Evolutionary conservation across 768 basidiomycete genomes (phyloP).

Genomic region (Rhodotorula taiwanensis): DNA sequence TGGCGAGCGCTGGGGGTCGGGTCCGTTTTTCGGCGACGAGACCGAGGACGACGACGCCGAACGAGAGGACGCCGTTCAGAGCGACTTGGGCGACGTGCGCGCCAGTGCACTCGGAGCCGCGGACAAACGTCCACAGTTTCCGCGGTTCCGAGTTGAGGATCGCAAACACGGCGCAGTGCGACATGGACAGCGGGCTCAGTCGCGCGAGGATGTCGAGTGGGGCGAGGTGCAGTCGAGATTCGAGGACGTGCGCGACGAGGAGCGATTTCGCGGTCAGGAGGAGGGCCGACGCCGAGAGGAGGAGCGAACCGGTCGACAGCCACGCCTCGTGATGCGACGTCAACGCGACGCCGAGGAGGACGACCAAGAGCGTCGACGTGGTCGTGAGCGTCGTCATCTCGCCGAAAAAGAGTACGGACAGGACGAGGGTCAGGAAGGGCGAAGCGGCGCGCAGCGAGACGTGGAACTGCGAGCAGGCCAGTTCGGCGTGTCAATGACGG

Average conservation of each 20-base stretch:
- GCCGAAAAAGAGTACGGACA: slow-evolving; percentile 26
- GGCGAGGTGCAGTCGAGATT: slow-evolving; percentile 12
- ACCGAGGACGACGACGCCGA: slow-evolving; percentile 14
- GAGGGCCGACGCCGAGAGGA: slow-evolving; percentile 21
- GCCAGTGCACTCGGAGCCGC: slow-evolving; percentile 13
- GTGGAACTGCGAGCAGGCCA: slow-evolving; percentile 18
- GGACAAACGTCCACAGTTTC: slow-evolving; percentile 10
- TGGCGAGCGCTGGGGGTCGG: slow-evolving; percentile 15
- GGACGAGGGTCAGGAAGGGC: slow-evolving; percentile 31
- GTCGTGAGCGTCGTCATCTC: slow-evolving; percentile 13
- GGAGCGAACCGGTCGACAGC: slow-evolving; percentile 17
- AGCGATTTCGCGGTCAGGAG: slow-evolving; percentile 31
- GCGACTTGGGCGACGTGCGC: slow-evolving; percentile 19
- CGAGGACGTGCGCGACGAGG: slow-evolving; percentile 25
- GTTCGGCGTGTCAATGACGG: not conserved
- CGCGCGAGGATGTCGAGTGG: slow-evolving; percentile 32
- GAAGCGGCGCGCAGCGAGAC: slow-evolving; percentile 30
- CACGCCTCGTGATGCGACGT: slow-evolving; percentile 25
- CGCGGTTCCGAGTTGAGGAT: slow-evolving; percentile 24
- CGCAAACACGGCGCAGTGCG: slow-evolving; percentile 29
- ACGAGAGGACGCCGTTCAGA: slow-evolving; percentile 29
- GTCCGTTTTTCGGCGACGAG: slow-evolving; percentile 24
- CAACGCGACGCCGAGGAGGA: slow-evolving; percentile 32
- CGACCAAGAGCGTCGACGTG: slow-evolving; percentile 21
- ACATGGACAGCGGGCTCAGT: slow-evolving; percentile 7